These are phyloP conservation scores for Ophiostoma ips DNA, from an alignment of 2,329 filamentous ascomycete genomes.

Conservation along the genomic window DNA sequence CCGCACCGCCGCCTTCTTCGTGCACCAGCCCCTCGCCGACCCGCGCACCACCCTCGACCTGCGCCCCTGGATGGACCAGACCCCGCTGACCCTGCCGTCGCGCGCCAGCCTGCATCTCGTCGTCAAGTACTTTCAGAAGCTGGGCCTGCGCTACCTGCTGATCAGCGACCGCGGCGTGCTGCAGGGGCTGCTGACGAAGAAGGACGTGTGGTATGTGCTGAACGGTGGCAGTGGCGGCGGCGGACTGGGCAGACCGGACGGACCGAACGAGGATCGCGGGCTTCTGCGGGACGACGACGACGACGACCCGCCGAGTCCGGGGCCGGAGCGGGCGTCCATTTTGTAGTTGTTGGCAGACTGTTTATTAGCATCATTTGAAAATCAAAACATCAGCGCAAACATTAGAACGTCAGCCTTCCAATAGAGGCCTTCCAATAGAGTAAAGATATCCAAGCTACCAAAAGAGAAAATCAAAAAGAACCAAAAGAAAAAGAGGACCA, in stretches of 20 bases:
- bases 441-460: not conserved
- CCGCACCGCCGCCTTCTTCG: constrained; percentile 71
- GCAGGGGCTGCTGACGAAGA: constrained; percentile 84
- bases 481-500: not conserved
- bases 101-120: constrained; percentile 69
- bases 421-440: no score
- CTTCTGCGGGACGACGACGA: not conserved
- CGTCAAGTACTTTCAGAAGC: constrained; percentile 84
- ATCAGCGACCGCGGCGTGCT: constrained; percentile 72
- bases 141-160: constrained; percentile 80
- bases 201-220: constrained; percentile 89
- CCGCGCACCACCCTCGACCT: constrained; percentile 69
- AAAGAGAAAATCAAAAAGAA: not conserved
- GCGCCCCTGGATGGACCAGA: constrained; percentile 97
- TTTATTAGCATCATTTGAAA: no score
- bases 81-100: constrained; percentile 76
- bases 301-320: constrained; percentile 17
- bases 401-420: no score
- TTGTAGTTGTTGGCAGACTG: not conserved
- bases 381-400: not conserved
- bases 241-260: constrained; percentile 12
- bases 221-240: constrained; percentile 56
- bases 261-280: constrained; percentile 23
- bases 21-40: constrained; percentile 65
- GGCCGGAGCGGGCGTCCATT: constrained; percentile 5